Conservation (phyloP, 2,329 filamentous ascomycete species). For the Colletotrichum phormii region DNA sequence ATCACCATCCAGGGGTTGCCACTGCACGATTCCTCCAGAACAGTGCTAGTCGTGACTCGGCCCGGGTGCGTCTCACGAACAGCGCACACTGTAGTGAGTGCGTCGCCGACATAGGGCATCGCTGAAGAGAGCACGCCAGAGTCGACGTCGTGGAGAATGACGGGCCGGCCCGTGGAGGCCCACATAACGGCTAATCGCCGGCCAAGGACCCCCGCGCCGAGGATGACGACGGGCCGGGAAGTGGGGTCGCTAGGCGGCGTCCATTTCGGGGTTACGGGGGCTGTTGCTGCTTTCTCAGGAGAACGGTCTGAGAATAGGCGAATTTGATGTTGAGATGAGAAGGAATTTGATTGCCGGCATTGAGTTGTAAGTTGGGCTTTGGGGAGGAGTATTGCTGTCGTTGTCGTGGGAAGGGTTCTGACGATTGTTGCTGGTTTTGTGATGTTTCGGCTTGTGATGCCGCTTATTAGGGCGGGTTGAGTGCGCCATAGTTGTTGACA, state of each 20-base stretch:
- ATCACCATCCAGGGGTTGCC: conserved; percentile 45
- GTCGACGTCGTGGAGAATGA: conserved; percentile 44
- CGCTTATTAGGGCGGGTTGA: conserved; percentile 10
- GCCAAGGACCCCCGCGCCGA: conserved; percentile 55
- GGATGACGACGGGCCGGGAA: conserved; percentile 51
- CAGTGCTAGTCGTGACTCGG: conserved; percentile 41
- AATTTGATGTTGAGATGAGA: conserved; percentile 12
- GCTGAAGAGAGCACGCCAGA: conserved; percentile 40
- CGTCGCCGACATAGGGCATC: conserved; percentile 48
- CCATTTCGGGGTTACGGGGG: conserved; percentile 38
- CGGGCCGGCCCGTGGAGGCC: conserved; percentile 44
- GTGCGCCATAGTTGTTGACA: conserved; percentile 32
- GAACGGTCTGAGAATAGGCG: conserved; percentile 27
- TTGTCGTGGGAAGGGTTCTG: background rate
- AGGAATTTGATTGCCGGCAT: conserved; percentile 24
- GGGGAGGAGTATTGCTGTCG: background rate
- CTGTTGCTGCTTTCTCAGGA: background rate
- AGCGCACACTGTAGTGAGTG: conserved; percentile 45
- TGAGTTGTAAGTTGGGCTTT: conserved; percentile 17
- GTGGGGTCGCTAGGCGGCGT: conserved; percentile 43
- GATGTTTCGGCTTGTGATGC: conserved; percentile 8
- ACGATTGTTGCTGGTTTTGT: background rate
- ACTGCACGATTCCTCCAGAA: conserved; percentile 38
- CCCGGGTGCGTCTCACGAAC: conserved; percentile 43
- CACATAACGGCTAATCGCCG: conserved; percentile 50